Conservation (phyloP, 2,329 filamentous ascomycete genomes). For the Microdochium nivale region DNA sequence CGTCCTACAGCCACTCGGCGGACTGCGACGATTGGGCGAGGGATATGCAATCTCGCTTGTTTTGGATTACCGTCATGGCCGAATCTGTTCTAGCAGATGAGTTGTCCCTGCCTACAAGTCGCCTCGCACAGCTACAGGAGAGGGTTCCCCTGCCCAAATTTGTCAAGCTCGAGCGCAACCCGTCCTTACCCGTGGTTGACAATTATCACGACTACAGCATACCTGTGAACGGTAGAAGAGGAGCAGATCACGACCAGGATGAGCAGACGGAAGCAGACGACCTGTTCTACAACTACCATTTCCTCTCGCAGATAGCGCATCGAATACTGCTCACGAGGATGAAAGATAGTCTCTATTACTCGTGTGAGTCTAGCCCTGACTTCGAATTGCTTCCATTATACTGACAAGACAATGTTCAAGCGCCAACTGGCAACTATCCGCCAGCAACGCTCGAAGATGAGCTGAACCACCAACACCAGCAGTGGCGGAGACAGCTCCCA, state of each 20-base stretch:
- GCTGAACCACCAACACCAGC: constrained; percentile 44
- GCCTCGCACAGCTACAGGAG: constrained; percentile 40
- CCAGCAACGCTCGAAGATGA: constrained; percentile 38
- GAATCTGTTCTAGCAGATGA: constrained; percentile 47
- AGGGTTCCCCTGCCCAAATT: constrained; percentile 45
- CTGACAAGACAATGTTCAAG: constrained; percentile 7
- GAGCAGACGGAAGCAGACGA: constrained; percentile 27
- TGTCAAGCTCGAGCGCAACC: constrained; percentile 6
- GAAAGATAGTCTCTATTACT: constrained; percentile 27
- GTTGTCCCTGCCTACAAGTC: constrained; percentile 39
- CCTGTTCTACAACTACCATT: constrained; percentile 47
- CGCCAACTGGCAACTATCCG: constrained; percentile 26
- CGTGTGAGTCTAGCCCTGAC: constrained; percentile 14
- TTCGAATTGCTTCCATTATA: constrained; percentile 1
- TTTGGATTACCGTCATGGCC: constrained; percentile 47
- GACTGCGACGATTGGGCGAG: constrained; percentile 43
- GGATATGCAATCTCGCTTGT: constrained; percentile 46
- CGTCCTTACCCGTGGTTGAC: constrained; percentile 5
- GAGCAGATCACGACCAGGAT: constrained; percentile 18
- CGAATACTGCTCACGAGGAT: constrained; percentile 45
- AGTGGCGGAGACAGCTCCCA: constrained; percentile 44
- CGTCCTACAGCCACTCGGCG: constrained; percentile 16
- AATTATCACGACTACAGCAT: constrained; percentile 23
- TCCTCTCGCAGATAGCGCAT: constrained; percentile 46
- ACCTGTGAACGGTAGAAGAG: constrained; percentile 23